Conservation (phyloP, 73 alveolate genomes). For the Paramecium sonneborni region DNA sequence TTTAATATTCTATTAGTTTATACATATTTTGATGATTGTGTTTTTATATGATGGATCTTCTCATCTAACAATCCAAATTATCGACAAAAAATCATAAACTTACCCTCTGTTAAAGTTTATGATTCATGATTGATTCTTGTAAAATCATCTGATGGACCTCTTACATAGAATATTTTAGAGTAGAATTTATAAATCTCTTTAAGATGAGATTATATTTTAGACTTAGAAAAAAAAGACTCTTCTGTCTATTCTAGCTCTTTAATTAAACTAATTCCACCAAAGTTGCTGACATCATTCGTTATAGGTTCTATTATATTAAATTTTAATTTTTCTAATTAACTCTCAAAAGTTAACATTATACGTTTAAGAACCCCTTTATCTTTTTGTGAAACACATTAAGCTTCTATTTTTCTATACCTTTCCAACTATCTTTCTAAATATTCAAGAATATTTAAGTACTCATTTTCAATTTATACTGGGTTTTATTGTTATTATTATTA, state of each 20-base stretch:
- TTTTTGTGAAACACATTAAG: neutral
- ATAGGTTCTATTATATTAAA: neutral
- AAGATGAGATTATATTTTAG: neutral
- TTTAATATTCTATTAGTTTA: neutral
- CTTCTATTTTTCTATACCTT: slow-evolving; percentile 26
- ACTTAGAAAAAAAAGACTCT: neutral
- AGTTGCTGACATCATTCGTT: slow-evolving; percentile 32
- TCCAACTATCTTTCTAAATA: neutral
- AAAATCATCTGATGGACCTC: slow-evolving; percentile 50
- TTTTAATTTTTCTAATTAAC: slow-evolving; percentile 6
- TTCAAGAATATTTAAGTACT: neutral
- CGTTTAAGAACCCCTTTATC: neutral
- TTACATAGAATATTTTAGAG: slow-evolving; percentile 6
- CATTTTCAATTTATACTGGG: neutral
- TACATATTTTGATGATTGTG: neutral
- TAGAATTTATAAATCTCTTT: slow-evolving; percentile 28
- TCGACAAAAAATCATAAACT: slow-evolving; percentile 35
- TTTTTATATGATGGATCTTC: neutral
- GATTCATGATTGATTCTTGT: slow-evolving; percentile 26
- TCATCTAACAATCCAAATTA: slow-evolving; percentile 43
- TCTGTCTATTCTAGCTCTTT: slow-evolving; percentile 5
- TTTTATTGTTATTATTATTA: neutral
- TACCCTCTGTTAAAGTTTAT: slow-evolving; percentile 5
- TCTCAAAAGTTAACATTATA: neutral
- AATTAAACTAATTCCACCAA: slow-evolving; percentile 47